Base-by-base conservation (phyloP, 768 basidiomycete species). In the Trametes gibbosa region DNA sequence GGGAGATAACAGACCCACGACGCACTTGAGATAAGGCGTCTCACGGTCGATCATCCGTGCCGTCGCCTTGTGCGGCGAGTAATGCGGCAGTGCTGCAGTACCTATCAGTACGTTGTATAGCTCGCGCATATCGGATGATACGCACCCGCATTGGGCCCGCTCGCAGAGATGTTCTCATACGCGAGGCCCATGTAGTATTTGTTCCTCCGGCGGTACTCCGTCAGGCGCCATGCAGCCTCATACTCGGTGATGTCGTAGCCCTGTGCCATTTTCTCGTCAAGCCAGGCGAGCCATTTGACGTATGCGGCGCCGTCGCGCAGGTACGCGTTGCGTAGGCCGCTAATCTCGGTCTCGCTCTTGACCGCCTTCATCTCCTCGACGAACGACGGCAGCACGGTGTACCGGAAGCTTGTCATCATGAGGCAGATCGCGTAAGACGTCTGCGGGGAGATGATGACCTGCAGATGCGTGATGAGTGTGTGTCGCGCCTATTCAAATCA, bases 231-330 rank as follows among this genome's bases (percentile, higher is more conserved):
- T 1, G 85, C 91, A 13, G 95, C 95, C 69, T 95, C 92, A 77
- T 89, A 97, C 73, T 98, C 96, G 6, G 89, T 90, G 64, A 98
- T 87, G 59, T 87, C 82, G 68, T 89, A 90, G 50, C 89, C 89
- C 58, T 87, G 81, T 10, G 76, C 71, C 39, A 95, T 77, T 72
- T 92, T 89, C 57, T 84, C 74, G 56, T 98, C 94, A 1, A 99
- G 77, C 93, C 94, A 96, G 0, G 93, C 90, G 58, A 95, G 83
- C 85, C 93, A 98, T 68, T 79, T 80, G 39, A 85, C 89, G 69
- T 84, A 90, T 19, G 94, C 89, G 56, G 82, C 89, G 21, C 94
- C 96, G 72, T 99, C 97, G 52, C 95, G 83, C 16, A 93, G 72
- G 73, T 98, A 98, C 0, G 96, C 96, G 41, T 82, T 76, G 61